Base-by-base conservation (phyloP, 2,329 filamentous ascomycete genomes). In the Pyrenophora teres region DNA sequence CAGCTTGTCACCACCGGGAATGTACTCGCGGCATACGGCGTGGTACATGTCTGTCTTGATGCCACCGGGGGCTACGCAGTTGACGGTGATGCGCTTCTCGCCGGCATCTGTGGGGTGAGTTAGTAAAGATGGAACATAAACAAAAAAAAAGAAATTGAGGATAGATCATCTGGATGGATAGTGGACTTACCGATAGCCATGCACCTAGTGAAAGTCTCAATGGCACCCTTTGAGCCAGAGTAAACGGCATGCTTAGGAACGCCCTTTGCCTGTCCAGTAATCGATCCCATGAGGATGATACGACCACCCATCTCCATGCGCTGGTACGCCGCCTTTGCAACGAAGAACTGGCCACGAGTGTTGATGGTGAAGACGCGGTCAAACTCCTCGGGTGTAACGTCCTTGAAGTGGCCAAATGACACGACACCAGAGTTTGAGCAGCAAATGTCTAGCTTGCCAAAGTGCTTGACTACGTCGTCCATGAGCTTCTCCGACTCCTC, bases 381-480 rank as follows among this genome's bases (percentile, higher is more conserved):
- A 60, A 78, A 83, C 68, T 81, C 77, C 69, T 81, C 81, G 69
- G 80, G 78, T 39, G 77, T 77, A 39, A 81, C 79, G 53, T 81
- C 79, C 71, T 80, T 79, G 62, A 81, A 70, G 70, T 81, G 79
- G 52, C 79, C 79, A 68, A 81, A 81, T 38, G 76, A 77, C 31
- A 81, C 79, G 47, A 81, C 81, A 59, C 81, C 86, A 39, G 82
- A 84, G 80, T 89, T 89, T 68, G 83, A 87, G 79, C 83, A 84
- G 66, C 87, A 86, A 62, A 89, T 87, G 75, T 89, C 79, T 67
- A 89, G 79, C 72, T 83, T 81, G 72, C 86, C 86, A 68, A 85
- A 90, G 71, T 83, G 78, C 62, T 77, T 76, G 57, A 85, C 78
- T 46, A 85, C 85, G 67, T 87, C 73, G 50, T 82, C 79, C 77